Conservation (phyloP, 1,284 basidiomycete genomes). For the Porodaedalea pini region DNA sequence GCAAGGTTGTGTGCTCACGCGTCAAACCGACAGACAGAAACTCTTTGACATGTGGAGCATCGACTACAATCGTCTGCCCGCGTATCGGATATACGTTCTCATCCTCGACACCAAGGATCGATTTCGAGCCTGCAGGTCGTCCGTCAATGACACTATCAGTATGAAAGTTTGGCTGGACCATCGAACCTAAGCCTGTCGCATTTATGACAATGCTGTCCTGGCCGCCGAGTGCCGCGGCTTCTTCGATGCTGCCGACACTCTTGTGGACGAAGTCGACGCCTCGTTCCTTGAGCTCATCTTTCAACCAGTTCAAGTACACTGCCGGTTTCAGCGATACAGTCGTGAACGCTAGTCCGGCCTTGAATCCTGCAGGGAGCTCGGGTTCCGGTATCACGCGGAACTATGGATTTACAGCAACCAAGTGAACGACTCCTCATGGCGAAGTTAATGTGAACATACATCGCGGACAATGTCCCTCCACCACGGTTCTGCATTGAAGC, state of each 20-base stretch:
- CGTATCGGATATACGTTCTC: conserved; percentile 70
- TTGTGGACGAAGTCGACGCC: conserved; percentile 33
- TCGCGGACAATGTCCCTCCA: conserved; percentile 49
- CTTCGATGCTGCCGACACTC: conserved; percentile 37
- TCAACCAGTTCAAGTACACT: conserved; percentile 47
- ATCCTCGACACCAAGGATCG: conserved; percentile 79
- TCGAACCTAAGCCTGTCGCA: conserved; percentile 45
- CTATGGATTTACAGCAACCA: conserved; percentile 28
- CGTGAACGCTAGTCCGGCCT: conserved; percentile 39
- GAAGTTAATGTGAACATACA: conserved; percentile 33
- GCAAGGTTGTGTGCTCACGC: conserved; percentile 22
- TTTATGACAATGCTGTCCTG: conserved; percentile 42
- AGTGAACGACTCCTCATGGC: conserved; percentile 1
- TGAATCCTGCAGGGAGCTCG: conserved; percentile 35
- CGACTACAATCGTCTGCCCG: conserved; percentile 80
- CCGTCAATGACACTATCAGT: conserved; percentile 3
- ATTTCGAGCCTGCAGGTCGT: conserved; percentile 55
- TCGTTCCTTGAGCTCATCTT: conserved; percentile 35
- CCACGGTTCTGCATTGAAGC: conserved; percentile 40
- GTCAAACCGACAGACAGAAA: conserved; percentile 28
- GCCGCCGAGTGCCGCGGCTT: conserved; percentile 38
- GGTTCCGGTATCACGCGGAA: conserved; percentile 34
- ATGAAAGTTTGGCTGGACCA: background rate
- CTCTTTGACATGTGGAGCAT: conserved; percentile 58
- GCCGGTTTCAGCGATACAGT: conserved; percentile 48